These are phyloP conservation scores for Santalum album DNA, from an alignment of 164 flowering plant species.

Conservation along the genomic window DNA sequence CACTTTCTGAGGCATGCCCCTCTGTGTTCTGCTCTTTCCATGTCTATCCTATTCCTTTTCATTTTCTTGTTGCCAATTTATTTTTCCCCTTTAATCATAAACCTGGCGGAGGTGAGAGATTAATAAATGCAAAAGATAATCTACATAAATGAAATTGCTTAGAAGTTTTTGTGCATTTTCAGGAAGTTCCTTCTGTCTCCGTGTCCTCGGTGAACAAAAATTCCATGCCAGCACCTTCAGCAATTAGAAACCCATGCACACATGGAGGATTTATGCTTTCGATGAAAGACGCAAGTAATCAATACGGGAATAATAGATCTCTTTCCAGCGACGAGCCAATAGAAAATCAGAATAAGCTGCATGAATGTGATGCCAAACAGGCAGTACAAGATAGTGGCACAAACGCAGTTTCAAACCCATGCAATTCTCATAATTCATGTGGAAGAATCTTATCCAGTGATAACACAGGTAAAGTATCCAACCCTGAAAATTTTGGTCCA, in stretches of 20 bases:
- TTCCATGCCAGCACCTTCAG: constrained; percentile 14
- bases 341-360: constrained; percentile 17
- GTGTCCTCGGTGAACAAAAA: constrained; percentile 32
- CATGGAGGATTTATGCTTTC: constrained; percentile 43
- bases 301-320: constrained; percentile 23
- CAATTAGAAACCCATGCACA: constrained; percentile 19
- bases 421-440: constrained; percentile 12
- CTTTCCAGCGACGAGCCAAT: constrained; percentile 18
- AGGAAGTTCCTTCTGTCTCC: constrained; percentile 42
- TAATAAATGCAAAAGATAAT: constrained; percentile 21
- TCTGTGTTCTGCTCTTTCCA: background rate
- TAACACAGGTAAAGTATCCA: constrained; percentile 15
- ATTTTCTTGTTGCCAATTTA: background rate
- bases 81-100: constrained; percentile 22
- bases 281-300: constrained; percentile 22
- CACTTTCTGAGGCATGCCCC: constrained; percentile 39
- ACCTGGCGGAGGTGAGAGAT: constrained; percentile 30
- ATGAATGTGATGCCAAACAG: constrained; percentile 19
- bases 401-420: constrained; percentile 16
- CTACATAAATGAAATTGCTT: constrained; percentile 30
- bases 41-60: background rate
- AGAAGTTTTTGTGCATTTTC: constrained; percentile 34
- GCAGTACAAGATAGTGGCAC: constrained; percentile 21
- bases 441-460: constrained; percentile 20
- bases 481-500: constrained; percentile 15